Evolutionary conservation across 768 basidiomycete species (phyloP).

Genomic region (Clitopilus passeckerianus): DNA sequence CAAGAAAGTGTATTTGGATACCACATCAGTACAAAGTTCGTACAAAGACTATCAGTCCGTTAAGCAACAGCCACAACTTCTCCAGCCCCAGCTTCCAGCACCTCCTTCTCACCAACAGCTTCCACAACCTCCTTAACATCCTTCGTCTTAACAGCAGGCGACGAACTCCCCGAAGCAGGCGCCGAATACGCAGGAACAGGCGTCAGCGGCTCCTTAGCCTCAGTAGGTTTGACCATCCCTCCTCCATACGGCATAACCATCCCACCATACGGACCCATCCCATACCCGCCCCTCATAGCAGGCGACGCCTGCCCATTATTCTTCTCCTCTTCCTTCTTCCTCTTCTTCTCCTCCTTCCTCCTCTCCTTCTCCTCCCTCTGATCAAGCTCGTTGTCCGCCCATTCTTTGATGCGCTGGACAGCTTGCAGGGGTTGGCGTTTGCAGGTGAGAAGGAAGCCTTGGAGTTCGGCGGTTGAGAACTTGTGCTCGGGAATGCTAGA

Average conservation of each 20-base stretch:
- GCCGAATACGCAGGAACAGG: background rate
- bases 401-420: constrained; percentile 33
- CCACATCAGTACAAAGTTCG: no score
- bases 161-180: background rate
- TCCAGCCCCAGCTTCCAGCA: background rate
- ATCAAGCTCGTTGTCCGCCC: constrained; percentile 41
- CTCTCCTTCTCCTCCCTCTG: background rate
- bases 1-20: no score
- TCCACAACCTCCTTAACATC: background rate
- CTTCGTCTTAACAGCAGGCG: background rate
- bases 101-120: background rate
- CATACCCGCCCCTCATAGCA: background rate
- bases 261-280: background rate
- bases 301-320: background rate
- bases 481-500: constrained; percentile 41
- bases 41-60: no score
- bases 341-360: background rate
- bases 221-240: background rate
- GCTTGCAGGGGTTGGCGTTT: constrained; percentile 56
- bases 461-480: constrained; percentile 43
- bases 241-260: background rate
- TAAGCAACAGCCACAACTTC: no score
- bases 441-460: constrained; percentile 65
- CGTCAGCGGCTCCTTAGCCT: background rate
- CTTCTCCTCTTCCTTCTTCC: background rate